Evolutionary conservation across 1,284 basidiomycete genomes (phyloP), one percentile per base, ranked within the genome.

Genomic region (Apiotrichum gracile): DNA sequence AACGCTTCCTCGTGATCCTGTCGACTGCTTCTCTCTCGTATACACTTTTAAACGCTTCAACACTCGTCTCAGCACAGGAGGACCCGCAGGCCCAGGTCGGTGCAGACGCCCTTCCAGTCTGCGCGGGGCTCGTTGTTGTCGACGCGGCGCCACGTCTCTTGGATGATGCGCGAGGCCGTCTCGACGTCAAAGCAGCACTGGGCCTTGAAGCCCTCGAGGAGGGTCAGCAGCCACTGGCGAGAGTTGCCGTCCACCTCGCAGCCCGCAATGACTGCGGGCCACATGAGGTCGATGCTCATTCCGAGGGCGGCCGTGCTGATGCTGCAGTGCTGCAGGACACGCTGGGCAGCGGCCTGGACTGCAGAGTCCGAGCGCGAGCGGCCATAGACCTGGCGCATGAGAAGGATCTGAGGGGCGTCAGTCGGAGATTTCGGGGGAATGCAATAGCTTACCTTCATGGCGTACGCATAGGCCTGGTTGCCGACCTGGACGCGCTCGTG

Each of bases 151-250:
- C 78, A 73, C 46, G 77, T 76, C 68, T 80, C 75, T 29, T 70
- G 65, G 38, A 79, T 76, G 58, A 81, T 78, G 54, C 75, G 62
- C 41, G 76, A 72, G 34, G 77, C 74, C n/a, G 79, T 79, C 57
- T 80, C 77, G 54, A 81, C 77, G 62, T 82, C 80, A 66, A 78
- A 79, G 67, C 76, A 78, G 61, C 75, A 76, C 58, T 76, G 74
- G 51, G 69, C 48, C 77, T 78, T 77, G 72, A 78, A 79, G 2
- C 70, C 70, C 61, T 78, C 75, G 22, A 79, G 76, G 47, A 77
- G 67, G 29, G 76, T 75, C 39, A 75, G 59, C 4, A 78, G 73
- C 74, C 74, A 75, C 58, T 72, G 57, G 53, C 77, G 70, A 33
- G 72, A 65, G 13, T 65, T 56, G 40, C 74, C 71, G 25, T 69